Percentiles rank a stretch among this genome's conserved stretches.
Conservation (phyloP, 495 filamentous ascomycete species). For the Hyaloscypha hepaticicola region DNA sequence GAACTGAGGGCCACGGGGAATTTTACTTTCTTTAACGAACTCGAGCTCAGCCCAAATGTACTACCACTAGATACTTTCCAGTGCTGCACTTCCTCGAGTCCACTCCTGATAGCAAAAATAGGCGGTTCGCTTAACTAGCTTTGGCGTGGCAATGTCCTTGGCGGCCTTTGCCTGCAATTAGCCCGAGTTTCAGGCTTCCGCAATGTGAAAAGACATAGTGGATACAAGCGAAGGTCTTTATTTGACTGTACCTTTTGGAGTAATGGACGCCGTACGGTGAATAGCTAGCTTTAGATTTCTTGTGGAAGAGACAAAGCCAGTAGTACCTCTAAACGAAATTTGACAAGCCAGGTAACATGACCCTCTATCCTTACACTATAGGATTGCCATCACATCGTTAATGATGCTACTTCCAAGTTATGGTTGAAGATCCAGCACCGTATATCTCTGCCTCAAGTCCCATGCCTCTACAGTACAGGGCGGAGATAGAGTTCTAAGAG, state of each 20-base stretch:
- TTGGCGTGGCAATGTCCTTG: background rate
- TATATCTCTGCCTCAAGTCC: background rate
- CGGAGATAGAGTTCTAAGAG: slow-evolving; percentile 47
- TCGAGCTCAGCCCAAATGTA: no score
- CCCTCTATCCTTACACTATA: background rate
- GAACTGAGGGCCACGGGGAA: no score
- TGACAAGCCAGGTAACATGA: background rate
- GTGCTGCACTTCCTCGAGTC: no score
- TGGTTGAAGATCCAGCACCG: background rate
- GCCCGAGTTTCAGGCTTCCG: background rate
- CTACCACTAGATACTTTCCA: no score
- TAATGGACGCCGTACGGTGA: background rate
- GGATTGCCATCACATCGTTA: background rate
- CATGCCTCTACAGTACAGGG: slow-evolving; percentile 37
- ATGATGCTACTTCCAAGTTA: background rate
- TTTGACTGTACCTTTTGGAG: background rate
- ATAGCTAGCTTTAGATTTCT: background rate
- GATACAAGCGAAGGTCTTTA: background rate
- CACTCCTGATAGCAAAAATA: background rate
- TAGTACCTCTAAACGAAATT: background rate
- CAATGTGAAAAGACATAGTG: background rate
- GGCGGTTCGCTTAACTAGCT: background rate
- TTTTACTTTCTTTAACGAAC: no score
- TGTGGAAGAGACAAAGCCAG: background rate
- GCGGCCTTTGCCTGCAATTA: background rate